Evolutionary conservation across 2,329 filamentous ascomycete species (phyloP).

Genomic region (Ophiostoma angusticollis): DNA sequence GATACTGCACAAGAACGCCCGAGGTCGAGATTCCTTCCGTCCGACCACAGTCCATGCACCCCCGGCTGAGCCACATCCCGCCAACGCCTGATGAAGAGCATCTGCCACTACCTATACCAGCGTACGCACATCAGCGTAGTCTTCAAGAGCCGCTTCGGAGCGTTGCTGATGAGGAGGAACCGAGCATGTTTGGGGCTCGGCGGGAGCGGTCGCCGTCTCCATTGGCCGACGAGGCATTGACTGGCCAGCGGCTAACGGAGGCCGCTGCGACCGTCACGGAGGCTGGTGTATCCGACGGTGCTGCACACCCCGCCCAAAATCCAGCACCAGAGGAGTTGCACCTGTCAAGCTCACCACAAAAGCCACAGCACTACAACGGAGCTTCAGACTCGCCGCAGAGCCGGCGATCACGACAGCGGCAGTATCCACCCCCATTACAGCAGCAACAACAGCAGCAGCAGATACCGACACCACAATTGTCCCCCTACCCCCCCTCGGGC

Average conservation of each 20-base stretch:
- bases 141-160: slow-evolving; percentile 21
- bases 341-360: background rate
- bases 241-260: background rate
- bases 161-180: slow-evolving; percentile 26
- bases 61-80: slow-evolving; percentile 54
- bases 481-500: slow-evolving; percentile 20
- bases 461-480: slow-evolving; percentile 19
- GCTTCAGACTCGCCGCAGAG: background rate
- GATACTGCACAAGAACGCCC: slow-evolving; percentile 34
- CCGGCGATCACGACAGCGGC: background rate
- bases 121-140: slow-evolving; percentile 30
- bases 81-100: slow-evolving; percentile 30
- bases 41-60: slow-evolving; percentile 62
- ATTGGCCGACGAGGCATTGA: slow-evolving; percentile 18
- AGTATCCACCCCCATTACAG: background rate
- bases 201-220: slow-evolving; percentile 46
- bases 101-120: slow-evolving; percentile 31
- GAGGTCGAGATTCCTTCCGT: slow-evolving; percentile 45
- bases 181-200: slow-evolving; percentile 37
- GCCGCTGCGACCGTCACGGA: background rate
- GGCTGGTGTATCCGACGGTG: background rate
- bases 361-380: background rate
- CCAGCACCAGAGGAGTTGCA: background rate
- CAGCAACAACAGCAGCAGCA: slow-evolving; percentile 13
- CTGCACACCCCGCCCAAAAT: background rate